Base-by-base conservation (phyloP, 495 filamentous ascomycete species). In the Aspergillus conjunctus region DNA sequence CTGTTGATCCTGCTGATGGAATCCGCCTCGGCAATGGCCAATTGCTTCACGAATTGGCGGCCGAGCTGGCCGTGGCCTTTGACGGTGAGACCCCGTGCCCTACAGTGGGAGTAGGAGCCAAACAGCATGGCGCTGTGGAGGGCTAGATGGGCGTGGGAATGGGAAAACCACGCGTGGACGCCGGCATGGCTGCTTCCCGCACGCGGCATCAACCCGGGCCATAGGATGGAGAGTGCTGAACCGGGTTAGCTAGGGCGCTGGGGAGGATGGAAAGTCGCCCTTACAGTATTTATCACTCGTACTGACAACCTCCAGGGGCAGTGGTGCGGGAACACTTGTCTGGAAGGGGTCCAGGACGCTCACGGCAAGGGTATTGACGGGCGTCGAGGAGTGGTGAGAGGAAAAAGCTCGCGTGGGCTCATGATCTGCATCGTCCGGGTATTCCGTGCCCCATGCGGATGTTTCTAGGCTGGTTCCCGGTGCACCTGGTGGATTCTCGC, bases 321-420 rank as follows among this genome's bases (percentile, higher is more conserved):
- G 17, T 54, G 51, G 31, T 26, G 51, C 17, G 4, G 12, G n/a
- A 9, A 54, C 33, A 54, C 41, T n/a, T 17, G 51, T 54, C 32
- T 54, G 15, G 33, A 54, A 54, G 12, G 51, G 51, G 15, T 54
- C 51, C 14, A 54, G 51, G 4, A 18, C n/a, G n/a, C 20, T 7
- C 5, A 15, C 17, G 33, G 32, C 14, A n/a, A 45, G 17, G 7
- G 12, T 9, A n/a, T 7, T 7, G 10, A 45, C 7, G 11, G 43
- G 43, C 8, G 34, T 8, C 34, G 34, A 37, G 34, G 34, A 9
- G 14, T 14, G 8, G 9, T 37, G 9, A 8, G 8, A 14, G 8
- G 34, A 14, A 37, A 14, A 37, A 37, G 34, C 8, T 37, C 14
- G 34, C 34, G 9, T 14, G 34, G 9, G 34, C 34, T 37, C 34